Evolutionary conservation across 1,284 basidiomycete species (phyloP).

Genomic region (Sporisorium sorghi): DNA sequence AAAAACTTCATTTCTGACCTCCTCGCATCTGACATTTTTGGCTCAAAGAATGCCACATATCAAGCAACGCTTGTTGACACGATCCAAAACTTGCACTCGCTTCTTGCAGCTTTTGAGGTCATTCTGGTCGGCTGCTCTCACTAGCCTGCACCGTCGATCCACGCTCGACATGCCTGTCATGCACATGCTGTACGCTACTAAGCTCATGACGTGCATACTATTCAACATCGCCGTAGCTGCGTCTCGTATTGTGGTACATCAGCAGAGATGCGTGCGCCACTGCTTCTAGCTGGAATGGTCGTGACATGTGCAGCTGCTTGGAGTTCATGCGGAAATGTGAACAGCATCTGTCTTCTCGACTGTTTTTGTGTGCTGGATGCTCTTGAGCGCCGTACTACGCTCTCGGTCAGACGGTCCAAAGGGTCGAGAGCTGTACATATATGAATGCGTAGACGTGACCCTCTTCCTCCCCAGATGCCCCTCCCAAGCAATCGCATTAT

Average conservation of each 20-base stretch:
- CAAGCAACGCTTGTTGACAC: constrained; percentile 6
- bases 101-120: background rate
- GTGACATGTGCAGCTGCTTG: constrained; percentile 3
- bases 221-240: constrained; percentile 15
- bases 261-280: background rate
- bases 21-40: constrained; percentile 31
- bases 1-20: too few relatives aligned
- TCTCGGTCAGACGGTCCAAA: background rate
- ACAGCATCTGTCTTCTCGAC: background rate
- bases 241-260: constrained; percentile 19
- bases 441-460: too few relatives aligned
- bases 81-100: background rate
- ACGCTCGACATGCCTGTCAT: constrained; percentile 1
- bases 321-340: background rate
- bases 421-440: background rate
- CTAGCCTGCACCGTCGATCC: constrained; percentile 6
- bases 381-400: background rate
- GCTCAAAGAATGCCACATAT: constrained; percentile 23
- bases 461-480: too few relatives aligned
- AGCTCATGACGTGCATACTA: background rate
- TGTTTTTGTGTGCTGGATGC: background rate
- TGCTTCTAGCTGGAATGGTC: background rate
- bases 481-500: background rate
- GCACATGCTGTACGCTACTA: background rate
- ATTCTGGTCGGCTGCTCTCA: background rate